phyloP scores from a whole-genome alignment of 2,329 filamentous ascomycete species.

The Nakataea oryzae region DNA sequence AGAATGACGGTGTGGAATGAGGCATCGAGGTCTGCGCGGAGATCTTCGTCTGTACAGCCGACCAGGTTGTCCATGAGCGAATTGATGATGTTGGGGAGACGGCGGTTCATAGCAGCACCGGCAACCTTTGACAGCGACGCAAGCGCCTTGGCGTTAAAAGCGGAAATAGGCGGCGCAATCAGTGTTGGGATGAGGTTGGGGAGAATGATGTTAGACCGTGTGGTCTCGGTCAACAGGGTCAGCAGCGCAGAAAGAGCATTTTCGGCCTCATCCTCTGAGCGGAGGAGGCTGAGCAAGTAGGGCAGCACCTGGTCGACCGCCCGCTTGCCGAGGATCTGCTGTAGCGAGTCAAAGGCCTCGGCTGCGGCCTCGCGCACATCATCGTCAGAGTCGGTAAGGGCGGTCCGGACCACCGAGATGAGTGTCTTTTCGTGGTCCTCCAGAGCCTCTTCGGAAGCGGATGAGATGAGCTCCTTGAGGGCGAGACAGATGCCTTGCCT shows the following conservation, averaged over 20 bases:
- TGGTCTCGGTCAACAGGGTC: conserved; percentile 87
- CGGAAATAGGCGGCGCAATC: conserved; percentile 78
- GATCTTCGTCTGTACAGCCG: conserved; percentile 59
- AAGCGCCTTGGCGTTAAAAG: conserved; percentile 89
- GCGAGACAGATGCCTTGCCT: conserved; percentile 97
- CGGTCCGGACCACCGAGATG: conserved; percentile 86
- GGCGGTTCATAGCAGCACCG: conserved; percentile 79
- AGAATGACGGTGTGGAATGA: conserved; percentile 85
- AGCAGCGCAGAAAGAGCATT: conserved; percentile 88
- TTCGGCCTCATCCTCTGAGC: conserved; percentile 76
- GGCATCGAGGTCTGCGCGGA: conserved; percentile 61
- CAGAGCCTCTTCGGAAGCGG: conserved; percentile 77
- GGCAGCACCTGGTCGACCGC: conserved; percentile 94
- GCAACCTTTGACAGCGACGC: conserved; percentile 91
- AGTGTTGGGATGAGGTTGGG: conserved; percentile 93
- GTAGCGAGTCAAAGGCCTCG: conserved; percentile 91
- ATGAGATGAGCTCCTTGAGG: conserved; percentile 82
- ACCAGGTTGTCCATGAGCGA: conserved; percentile 91
- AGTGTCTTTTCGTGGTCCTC: conserved; percentile 93
- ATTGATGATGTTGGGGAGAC: conserved; percentile 83
- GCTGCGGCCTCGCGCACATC: conserved; percentile 93
- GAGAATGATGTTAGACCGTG: conserved; percentile 89
- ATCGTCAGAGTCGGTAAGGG: conserved; percentile 78
- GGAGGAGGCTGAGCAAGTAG: conserved; percentile 79
- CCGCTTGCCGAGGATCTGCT: conserved; percentile 87